A percentile compares a stretch with the other conserved stretches of the same genome.
These are phyloP conservation scores for Stemphylium beticola DNA, from an alignment of 2,329 filamentous ascomycete genomes.

Conservation along the genomic window DNA sequence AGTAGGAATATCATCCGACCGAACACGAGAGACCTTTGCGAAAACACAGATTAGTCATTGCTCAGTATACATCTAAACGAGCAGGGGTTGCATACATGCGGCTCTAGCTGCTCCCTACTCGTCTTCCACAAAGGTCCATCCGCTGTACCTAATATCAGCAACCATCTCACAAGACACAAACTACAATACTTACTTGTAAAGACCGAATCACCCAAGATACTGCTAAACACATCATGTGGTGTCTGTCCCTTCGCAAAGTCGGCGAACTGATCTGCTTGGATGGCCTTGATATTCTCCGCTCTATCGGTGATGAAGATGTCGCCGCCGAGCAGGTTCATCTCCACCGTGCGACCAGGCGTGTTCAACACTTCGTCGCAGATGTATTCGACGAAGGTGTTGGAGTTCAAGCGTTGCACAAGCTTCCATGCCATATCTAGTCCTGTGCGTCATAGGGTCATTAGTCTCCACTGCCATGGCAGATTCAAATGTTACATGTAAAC, in stretches of 20 bases:
- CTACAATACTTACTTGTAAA: conserved; percentile 7
- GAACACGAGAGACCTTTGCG: conserved; percentile 4
- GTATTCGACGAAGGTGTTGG: conserved; percentile 11
- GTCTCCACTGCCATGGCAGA: not conserved
- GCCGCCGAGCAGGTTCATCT: conserved; percentile 12
- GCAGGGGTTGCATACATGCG: not conserved
- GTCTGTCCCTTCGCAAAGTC: conserved; percentile 11
- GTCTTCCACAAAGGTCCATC: conserved; percentile 11
- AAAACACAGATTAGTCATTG: not conserved
- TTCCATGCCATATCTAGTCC: conserved; percentile 15
- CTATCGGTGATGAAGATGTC: conserved; percentile 13
- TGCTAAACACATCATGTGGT: conserved; percentile 14
- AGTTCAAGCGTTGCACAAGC: conserved; percentile 4
- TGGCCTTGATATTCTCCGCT: conserved; percentile 15
- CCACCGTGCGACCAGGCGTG: conserved; percentile 9
- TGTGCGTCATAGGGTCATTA: not conserved
- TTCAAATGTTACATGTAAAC: not conserved
- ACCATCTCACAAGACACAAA: not conserved
- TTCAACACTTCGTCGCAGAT: conserved; percentile 10
- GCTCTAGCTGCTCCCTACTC: conserved; percentile 7
- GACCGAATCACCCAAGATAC: conserved; percentile 11
- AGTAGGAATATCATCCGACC: conserved; percentile 5
- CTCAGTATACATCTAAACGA: not conserved
- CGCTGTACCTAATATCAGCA: not conserved
- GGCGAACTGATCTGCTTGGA: conserved; percentile 11